Evolutionary conservation across 225 moss, liverwort and hornwort species (phyloP).

Genomic region (Pseudisothecium myosuroides): DNA sequence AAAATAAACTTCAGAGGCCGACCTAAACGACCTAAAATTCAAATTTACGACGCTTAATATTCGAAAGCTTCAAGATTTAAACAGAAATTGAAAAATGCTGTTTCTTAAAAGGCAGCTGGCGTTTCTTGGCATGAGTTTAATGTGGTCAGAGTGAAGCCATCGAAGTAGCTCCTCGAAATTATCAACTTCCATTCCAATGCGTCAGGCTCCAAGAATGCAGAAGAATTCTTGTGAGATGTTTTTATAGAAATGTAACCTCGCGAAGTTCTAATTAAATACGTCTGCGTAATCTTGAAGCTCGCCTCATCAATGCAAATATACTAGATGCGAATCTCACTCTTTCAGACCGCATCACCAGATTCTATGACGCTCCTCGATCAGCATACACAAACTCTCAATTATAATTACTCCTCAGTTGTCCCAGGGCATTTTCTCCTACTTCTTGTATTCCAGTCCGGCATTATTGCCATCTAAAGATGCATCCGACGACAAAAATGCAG

Average conservation of each 20-base stretch:
- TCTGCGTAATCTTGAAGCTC: not conserved
- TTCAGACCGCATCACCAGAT: not conserved
- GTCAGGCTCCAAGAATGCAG: not conserved
- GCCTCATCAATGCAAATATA: not conserved
- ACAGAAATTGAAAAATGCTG: not conserved
- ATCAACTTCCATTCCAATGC: not conserved
- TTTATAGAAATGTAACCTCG: not conserved
- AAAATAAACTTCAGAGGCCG: not conserved
- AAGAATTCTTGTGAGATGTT: not conserved
- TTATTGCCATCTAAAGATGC: not conserved
- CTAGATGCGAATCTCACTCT: not conserved
- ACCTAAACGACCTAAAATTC: not conserved
- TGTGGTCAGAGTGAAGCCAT: not conserved
- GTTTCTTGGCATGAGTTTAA: not conserved
- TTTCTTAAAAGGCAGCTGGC: not conserved
- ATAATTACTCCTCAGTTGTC: not conserved
- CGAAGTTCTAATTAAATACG: not conserved
- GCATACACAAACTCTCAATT: not conserved
- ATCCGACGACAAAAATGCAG: not conserved
- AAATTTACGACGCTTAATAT: not conserved
- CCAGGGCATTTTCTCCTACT: not conserved
- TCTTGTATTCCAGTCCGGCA: not conserved
- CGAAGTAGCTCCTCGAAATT: not conserved
- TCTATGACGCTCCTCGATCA: not conserved
- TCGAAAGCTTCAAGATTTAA: not conserved